phyloP scores from a whole-genome alignment of 2,329 filamentous ascomycete genomes.

The Diatrype stigma region DNA sequence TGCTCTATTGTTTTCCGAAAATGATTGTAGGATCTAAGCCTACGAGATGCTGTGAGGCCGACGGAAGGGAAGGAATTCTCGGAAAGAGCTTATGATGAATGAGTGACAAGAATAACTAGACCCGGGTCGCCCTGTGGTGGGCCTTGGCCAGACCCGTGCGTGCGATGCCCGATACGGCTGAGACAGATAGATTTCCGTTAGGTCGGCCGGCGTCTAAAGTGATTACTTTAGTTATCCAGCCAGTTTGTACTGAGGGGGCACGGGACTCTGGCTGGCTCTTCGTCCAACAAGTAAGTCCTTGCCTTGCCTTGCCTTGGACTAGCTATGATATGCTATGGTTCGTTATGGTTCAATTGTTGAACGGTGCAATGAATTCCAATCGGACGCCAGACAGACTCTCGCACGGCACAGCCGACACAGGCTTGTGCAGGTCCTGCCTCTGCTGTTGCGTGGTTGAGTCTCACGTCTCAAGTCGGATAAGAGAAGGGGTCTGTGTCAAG shows the following conservation, averaged over 20 bases:
- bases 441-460: background rate
- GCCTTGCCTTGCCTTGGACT: too few relatives aligned
- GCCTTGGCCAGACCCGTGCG: too few relatives aligned
- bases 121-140: background rate
- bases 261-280: background rate
- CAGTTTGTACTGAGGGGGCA: too few relatives aligned
- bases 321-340: too few relatives aligned
- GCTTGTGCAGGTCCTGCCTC: background rate
- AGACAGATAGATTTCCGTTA: background rate
- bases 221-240: too few relatives aligned
- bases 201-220: background rate
- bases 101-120: background rate
- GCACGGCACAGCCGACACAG: background rate
- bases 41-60: background rate
- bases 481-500: conserved; percentile 6
- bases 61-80: conserved; percentile 5
- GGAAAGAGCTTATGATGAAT: background rate
- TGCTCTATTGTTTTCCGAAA: background rate
- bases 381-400: too few relatives aligned
- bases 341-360: too few relatives aligned
- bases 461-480: too few relatives aligned
- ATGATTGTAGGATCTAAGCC: background rate
- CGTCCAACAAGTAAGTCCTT: too few relatives aligned
- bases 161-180: background rate
- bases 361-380: too few relatives aligned